phyloP scores from a whole-genome alignment of 1,284 basidiomycete genomes.

The Phylloporus sp. region DNA sequence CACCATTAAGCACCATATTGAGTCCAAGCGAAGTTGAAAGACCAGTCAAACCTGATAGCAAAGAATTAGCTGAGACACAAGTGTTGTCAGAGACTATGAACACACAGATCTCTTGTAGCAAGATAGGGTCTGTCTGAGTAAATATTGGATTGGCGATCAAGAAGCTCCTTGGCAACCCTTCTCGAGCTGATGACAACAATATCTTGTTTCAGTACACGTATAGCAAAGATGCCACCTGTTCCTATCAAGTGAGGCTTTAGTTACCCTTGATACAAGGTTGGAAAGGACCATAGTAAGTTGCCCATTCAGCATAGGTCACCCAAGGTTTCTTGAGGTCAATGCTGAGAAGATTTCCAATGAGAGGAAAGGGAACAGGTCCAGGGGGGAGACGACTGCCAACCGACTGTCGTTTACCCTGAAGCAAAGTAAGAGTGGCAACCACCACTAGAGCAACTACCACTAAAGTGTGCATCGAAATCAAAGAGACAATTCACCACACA shows the following conservation, averaged over 20 bases:
- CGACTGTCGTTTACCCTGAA: conserved; percentile 10
- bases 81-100: too few relatives aligned
- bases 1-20: conserved; percentile 30
- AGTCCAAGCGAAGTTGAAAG: conserved; percentile 27
- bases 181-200: conserved; percentile 29
- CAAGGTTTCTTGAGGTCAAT: conserved; percentile 28
- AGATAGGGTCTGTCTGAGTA: conserved; percentile 34
- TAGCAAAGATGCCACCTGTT: conserved; percentile 27
- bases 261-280: background rate
- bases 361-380: conserved; percentile 26
- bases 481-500: conserved; percentile 7
- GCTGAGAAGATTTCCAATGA: conserved; percentile 26
- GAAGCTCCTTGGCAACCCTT: conserved; percentile 28
- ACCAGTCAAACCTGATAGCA: conserved; percentile 29
- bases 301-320: conserved; percentile 28
- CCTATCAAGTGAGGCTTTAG: background rate
- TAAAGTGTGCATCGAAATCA: conserved; percentile 4
- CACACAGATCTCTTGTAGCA: conserved; percentile 24
- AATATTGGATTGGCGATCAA: conserved; percentile 27
- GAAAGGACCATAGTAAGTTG: conserved; percentile 20
- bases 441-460: conserved; percentile 5
- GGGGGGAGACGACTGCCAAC: conserved; percentile 22
- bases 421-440: conserved; percentile 5
- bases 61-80: too few relatives aligned
- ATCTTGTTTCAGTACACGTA: conserved; percentile 27